Conservation (phyloP, 2,329 filamentous ascomycete genomes). For the Phialemonium atrogriseum region DNA sequence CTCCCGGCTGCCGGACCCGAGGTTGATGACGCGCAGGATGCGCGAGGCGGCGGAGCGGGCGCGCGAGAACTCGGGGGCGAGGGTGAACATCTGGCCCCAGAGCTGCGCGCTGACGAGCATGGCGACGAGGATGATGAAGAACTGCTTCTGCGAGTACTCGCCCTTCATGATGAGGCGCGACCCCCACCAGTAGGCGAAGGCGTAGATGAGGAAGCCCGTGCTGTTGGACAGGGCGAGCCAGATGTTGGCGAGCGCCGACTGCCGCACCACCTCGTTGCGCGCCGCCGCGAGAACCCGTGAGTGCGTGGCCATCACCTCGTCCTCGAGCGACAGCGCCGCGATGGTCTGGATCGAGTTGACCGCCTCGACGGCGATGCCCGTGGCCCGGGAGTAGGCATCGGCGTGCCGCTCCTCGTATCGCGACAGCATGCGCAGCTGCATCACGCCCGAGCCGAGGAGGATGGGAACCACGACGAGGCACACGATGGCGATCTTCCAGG, state of each 20-base stretch:
- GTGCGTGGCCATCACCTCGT: conserved; percentile 44
- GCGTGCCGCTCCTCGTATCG: conserved; percentile 56
- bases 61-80: conserved; percentile 64
- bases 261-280: conserved; percentile 44
- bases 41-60: conserved; percentile 55
- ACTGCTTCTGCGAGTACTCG: conserved; percentile 54
- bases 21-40: conserved; percentile 43
- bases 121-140: conserved; percentile 65
- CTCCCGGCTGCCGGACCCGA: conserved; percentile 22
- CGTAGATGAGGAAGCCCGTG: conserved; percentile 62
- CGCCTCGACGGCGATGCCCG: conserved; percentile 58
- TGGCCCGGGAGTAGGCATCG: conserved; percentile 54
- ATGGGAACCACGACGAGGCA: conserved; percentile 61
- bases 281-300: conserved; percentile 39
- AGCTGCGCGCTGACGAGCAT: conserved; percentile 66
- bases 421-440: conserved; percentile 56
- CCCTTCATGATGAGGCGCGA: conserved; percentile 61
- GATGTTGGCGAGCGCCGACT: conserved; percentile 43
- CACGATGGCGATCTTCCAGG: conserved; percentile 70
- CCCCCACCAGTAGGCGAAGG: conserved; percentile 76
- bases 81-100: conserved; percentile 66
- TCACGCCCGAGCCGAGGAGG: conserved; percentile 58
- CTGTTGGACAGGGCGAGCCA: conserved; percentile 54
- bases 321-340: conserved; percentile 44
- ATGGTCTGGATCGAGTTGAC: conserved; percentile 59